Percentiles rank a stretch among this genome's conserved stretches.
Conservation (phyloP, 768 basidiomycete species). For the Panaeolus papilionaceus region DNA sequence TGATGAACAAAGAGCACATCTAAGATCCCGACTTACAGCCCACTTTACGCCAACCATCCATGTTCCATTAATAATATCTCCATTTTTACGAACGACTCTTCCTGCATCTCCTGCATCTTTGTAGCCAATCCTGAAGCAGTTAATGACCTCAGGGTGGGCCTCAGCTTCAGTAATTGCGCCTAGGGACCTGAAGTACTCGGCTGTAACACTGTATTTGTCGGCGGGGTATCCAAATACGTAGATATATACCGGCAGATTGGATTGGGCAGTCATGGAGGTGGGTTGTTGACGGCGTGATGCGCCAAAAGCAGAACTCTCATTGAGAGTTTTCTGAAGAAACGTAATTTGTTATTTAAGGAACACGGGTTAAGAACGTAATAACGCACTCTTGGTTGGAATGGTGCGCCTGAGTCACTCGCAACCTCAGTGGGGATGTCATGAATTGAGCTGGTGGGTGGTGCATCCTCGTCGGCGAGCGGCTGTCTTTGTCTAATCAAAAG, state of each 20-base stretch:
- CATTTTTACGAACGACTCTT: slow-evolving; percentile 82
- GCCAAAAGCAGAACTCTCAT: slow-evolving; percentile 46
- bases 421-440: slow-evolving; percentile 75
- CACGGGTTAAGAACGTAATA: slow-evolving; percentile 11
- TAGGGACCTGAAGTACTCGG: slow-evolving; percentile 77
- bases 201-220: slow-evolving; percentile 74
- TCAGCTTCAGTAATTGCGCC: slow-evolving; percentile 76
- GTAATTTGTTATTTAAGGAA: slow-evolving; percentile 17
- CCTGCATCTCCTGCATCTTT: slow-evolving; percentile 73
- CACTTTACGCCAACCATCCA: slow-evolving; percentile 91
- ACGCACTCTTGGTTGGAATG: slow-evolving; percentile 55
- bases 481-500: slow-evolving; percentile 56
- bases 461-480: slow-evolving; percentile 75
- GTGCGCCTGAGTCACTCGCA: slow-evolving; percentile 46
- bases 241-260: slow-evolving; percentile 60
- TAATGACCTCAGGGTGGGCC: slow-evolving; percentile 68
- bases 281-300: slow-evolving; percentile 39
- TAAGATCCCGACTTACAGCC: slow-evolving; percentile 61
- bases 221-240: slow-evolving; percentile 91
- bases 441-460: slow-evolving; percentile 78
- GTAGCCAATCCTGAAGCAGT: slow-evolving; percentile 86
- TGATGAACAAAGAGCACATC: slow-evolving; percentile 13
- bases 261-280: slow-evolving; percentile 33
- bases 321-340: slow-evolving; percentile 40
- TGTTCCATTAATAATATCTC: slow-evolving; percentile 73